Evolutionary conservation across 345 rosid genomes (phyloP), one percentile per base, ranked within the genome.

Genomic region (Stellera chamaejasme): DNA sequence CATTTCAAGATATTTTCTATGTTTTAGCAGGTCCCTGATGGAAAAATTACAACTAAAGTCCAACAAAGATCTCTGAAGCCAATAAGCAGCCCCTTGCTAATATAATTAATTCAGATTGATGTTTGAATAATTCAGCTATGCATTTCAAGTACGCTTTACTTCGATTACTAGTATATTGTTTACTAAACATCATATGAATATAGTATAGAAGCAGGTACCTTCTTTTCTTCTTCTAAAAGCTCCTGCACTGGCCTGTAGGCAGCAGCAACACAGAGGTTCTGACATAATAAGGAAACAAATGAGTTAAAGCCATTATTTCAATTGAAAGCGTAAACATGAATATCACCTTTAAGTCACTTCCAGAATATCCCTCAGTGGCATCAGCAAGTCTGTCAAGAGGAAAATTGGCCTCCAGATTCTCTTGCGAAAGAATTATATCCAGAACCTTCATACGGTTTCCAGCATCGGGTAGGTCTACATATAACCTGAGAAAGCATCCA

Each of bases 241-340:
- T 94, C 97, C 71, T 94, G 95, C n/a, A 90, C 95, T 23, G 99
- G 99, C 66, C 88, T 75, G 77, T 94, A 94, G 13, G 99, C 96
- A 66, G 97, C 95, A 45, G 99, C 96, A 55, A 90, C 77, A 70
- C 97, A 94, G 43, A 94, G 88, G 70, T 94, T 94, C 97, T 94
- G 79, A 57, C 48, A 67, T 45, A 27, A 56, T 14, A 57, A 5
- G n/a, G 50, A 25, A 54, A 28, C 11, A 41, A 23, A 27, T 32
- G 26, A 69, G 67, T 42, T 53, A 4, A 36, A 66, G 48, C 32
- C 60, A 55, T 23, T 27, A 10, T 12, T 27, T 48, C 13, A 13
- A 63, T 41, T 45, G 50, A 48, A 55, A 13, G 15, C 48, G 43
- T 60, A 49, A 44, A 10, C 15, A 39, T 10, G 43, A 36, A 55